These are phyloP conservation scores for Ailanthus altissimus DNA, from an alignment of 345 rosid species.

Conservation along the genomic window DNA sequence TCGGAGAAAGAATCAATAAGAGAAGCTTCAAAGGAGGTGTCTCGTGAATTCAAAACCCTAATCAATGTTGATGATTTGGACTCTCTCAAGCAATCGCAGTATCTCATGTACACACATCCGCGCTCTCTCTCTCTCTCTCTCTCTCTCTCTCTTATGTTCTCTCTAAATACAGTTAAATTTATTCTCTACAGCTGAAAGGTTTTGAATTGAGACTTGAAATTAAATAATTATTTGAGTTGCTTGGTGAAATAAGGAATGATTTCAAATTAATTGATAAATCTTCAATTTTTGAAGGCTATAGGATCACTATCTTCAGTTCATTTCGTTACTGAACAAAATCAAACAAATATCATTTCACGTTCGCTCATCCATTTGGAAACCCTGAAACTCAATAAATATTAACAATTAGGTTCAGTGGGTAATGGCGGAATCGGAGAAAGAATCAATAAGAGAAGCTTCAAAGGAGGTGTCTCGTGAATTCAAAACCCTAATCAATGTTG, in stretches of 20 bases:
- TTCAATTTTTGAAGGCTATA: background rate
- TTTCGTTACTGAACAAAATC: too few relatives aligned
- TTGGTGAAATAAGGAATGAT: too few relatives aligned
- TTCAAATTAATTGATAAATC: too few relatives aligned
- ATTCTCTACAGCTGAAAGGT: background rate
- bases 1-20: slow-evolving; percentile 46
- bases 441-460: slow-evolving; percentile 62
- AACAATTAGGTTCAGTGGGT: background rate
- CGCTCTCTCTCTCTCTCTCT: slow-evolving; percentile 20
- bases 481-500: slow-evolving; percentile 60
- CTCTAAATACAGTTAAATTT: too few relatives aligned
- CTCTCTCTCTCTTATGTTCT: background rate
- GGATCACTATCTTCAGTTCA: too few relatives aligned
- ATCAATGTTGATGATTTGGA: slow-evolving; percentile 53
- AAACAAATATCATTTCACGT: too few relatives aligned
- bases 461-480: slow-evolving; percentile 66
- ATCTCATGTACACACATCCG: slow-evolving; percentile 59
- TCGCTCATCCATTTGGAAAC: too few relatives aligned
- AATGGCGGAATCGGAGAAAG: slow-evolving; percentile 38
- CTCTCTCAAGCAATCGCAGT: slow-evolving; percentile 71
- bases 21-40: slow-evolving; percentile 66
- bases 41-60: slow-evolving; percentile 77
- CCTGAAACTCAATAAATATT: too few relatives aligned
- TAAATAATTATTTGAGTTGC: background rate
- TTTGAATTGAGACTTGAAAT: background rate